A percentile compares a stretch with the other conserved stretches of the same genome.
Conservation (phyloP, 192 early-diverging fungal genomes). For the Linnemannia schmuckeri region DNA sequence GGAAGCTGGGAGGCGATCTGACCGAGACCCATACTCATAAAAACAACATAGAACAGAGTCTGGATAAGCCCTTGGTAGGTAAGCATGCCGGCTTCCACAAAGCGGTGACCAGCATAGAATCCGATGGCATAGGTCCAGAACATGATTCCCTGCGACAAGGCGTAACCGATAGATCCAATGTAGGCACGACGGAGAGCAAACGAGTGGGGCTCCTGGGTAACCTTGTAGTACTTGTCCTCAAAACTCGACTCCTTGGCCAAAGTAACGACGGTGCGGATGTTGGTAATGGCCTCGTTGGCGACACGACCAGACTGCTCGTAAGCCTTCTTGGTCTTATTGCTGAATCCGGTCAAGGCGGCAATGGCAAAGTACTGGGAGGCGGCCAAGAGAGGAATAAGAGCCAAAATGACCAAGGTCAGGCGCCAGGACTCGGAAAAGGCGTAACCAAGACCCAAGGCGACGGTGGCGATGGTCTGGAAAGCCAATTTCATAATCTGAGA, state of each 20-base stretch:
- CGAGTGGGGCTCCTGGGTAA: slow-evolving; percentile 61
- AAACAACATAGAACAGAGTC: slow-evolving; percentile 75
- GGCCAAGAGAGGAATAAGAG: slow-evolving; percentile 75
- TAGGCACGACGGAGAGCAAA: slow-evolving; percentile 57
- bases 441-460: slow-evolving; percentile 42
- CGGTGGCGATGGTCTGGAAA: slow-evolving; percentile 57
- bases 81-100: slow-evolving; percentile 46
- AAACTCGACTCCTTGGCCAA: slow-evolving; percentile 68
- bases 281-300: slow-evolving; percentile 87
- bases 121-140: slow-evolving; percentile 68
- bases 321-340: slow-evolving; percentile 66
- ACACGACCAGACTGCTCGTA: slow-evolving; percentile 77
- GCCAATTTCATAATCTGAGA: slow-evolving; percentile 68
- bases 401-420: slow-evolving; percentile 73
- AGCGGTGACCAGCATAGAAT: slow-evolving; percentile 69
- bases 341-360: slow-evolving; percentile 59
- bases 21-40: slow-evolving; percentile 73
- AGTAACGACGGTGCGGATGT: slow-evolving; percentile 87
- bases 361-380: slow-evolving; percentile 76
- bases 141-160: slow-evolving; percentile 66
- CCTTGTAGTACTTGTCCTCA: slow-evolving; percentile 53
- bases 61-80: slow-evolving; percentile 19
- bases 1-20: slow-evolving; percentile 64
- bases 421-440: slow-evolving; percentile 73
- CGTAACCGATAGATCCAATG: slow-evolving; percentile 62